Evolutionary conservation across 352 stramenopile genomes (phyloP).

Genomic region (Pythium apleroticum): DNA sequence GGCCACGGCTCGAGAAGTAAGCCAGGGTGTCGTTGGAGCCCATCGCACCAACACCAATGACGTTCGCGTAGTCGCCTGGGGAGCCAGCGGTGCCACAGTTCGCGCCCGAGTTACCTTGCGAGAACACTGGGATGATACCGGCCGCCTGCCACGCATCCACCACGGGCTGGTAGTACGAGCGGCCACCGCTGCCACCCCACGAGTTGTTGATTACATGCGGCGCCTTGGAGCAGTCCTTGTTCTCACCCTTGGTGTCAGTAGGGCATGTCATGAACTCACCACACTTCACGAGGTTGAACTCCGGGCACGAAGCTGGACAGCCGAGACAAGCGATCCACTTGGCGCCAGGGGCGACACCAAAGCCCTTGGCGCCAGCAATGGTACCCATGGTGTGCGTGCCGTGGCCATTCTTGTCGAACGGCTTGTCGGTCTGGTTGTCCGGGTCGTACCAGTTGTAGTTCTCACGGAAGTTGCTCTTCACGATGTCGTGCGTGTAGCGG

Average conservation of each 20-base stretch:
- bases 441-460: slow-evolving; percentile 34
- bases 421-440: slow-evolving; percentile 21
- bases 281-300: slow-evolving; percentile 27
- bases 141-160: slow-evolving; percentile 29
- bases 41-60: slow-evolving; percentile 36
- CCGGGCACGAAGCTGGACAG: slow-evolving; percentile 19
- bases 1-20: slow-evolving; percentile 31
- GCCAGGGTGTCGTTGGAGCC: slow-evolving; percentile 24
- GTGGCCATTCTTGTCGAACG: slow-evolving; percentile 33
- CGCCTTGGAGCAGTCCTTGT: slow-evolving; percentile 39
- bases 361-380: slow-evolving; percentile 29
- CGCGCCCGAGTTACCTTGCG: slow-evolving; percentile 33
- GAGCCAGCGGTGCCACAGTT: slow-evolving; percentile 27
- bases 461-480: slow-evolving; percentile 20
- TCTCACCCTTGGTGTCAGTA: slow-evolving; percentile 24
- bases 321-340: slow-evolving; percentile 35
- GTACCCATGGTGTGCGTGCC: slow-evolving; percentile 39
- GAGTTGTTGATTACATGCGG: slow-evolving; percentile 41
- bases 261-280: slow-evolving; percentile 29
- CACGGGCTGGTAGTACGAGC: slow-evolving; percentile 13
- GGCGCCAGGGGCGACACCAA: slow-evolving; percentile 28
- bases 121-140: slow-evolving; percentile 37
- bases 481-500: slow-evolving; percentile 27
- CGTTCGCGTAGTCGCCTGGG: slow-evolving; percentile 30
- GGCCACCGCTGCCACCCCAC: slow-evolving; percentile 25